Evolutionary conservation across 2,329 filamentous ascomycete genomes (phyloP).

Genomic region (Botrytis tulipae): DNA sequence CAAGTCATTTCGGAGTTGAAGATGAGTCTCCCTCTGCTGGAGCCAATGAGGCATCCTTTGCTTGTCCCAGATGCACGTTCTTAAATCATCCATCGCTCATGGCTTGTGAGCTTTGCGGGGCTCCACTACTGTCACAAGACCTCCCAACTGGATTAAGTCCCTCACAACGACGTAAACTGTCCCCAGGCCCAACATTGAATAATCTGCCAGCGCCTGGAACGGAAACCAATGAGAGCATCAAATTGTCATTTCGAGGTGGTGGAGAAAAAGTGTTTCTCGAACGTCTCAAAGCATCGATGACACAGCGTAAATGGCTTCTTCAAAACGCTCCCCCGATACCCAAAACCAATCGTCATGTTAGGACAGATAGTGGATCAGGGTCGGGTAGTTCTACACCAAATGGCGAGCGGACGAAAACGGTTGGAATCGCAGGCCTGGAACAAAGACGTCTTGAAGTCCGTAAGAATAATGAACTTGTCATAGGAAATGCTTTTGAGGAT

Average conservation of each 20-base stretch:
- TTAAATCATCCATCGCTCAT: slow-evolving; percentile 84
- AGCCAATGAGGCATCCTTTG: slow-evolving; percentile 47
- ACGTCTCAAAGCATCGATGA: slow-evolving; percentile 79
- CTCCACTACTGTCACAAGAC: slow-evolving; percentile 61
- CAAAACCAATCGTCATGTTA: slow-evolving; percentile 47
- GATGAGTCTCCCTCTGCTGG: slow-evolving; percentile 2
- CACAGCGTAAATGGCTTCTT: slow-evolving; percentile 93
- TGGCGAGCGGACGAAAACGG: slow-evolving; percentile 55
- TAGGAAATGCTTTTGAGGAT: slow-evolving; percentile 93
- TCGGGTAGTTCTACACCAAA: slow-evolving; percentile 37
- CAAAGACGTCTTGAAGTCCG: slow-evolving; percentile 78
- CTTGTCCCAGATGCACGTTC: slow-evolving; percentile 90
- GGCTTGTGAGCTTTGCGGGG: slow-evolving; percentile 89
- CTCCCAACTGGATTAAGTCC: slow-evolving; percentile 44
- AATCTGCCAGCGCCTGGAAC: slow-evolving; percentile 38
- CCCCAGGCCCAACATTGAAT: slow-evolving; percentile 69
- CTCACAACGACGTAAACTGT: slow-evolving; percentile 59
- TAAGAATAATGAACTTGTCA: slow-evolving; percentile 89
- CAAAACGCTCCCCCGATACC: slow-evolving; percentile 87
- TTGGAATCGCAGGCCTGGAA: slow-evolving; percentile 90
- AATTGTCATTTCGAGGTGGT: slow-evolving; percentile 85
- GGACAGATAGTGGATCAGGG: slow-evolving; percentile 41
- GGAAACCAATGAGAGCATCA: slow-evolving; percentile 73
- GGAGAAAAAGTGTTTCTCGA: slow-evolving; percentile 91
- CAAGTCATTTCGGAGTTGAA: slow-evolving; percentile 5